Conservation (phyloP, 306 rosid genomes). For the Casuarina equisetifolia region DNA sequence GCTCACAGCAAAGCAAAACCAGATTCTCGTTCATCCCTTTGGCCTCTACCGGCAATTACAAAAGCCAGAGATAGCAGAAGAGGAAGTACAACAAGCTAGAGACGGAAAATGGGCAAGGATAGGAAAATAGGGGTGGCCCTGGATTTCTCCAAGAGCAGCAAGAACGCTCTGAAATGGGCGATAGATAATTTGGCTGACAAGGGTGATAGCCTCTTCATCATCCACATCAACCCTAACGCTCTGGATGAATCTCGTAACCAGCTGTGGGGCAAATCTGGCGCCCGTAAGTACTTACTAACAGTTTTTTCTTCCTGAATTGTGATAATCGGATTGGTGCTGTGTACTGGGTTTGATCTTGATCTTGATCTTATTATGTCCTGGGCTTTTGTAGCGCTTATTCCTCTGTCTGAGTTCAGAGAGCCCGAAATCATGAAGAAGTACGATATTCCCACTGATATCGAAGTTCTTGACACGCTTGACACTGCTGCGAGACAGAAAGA, state of each 20-base stretch:
- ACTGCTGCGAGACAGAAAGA: slow-evolving; percentile 68
- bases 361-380: background rate
- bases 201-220: slow-evolving; percentile 69
- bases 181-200: slow-evolving; percentile 72
- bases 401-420: slow-evolving; percentile 63
- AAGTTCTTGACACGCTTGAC: slow-evolving; percentile 73
- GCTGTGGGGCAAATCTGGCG: slow-evolving; percentile 59
- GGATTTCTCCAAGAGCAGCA: slow-evolving; percentile 83
- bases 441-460: slow-evolving; percentile 52
- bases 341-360: background rate
- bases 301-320: background rate
- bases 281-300: slow-evolving; percentile 49
- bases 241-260: slow-evolving; percentile 44
- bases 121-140: slow-evolving; percentile 77
- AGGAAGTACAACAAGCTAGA: background rate
- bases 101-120: slow-evolving; percentile 64
- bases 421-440: slow-evolving; percentile 51
- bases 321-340: background rate
- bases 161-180: slow-evolving; percentile 83
- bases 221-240: slow-evolving; percentile 51
- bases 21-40: background rate
- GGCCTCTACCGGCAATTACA: background rate
- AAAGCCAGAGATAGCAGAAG: background rate
- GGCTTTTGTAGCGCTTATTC: slow-evolving; percentile 63
- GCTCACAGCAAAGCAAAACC: background rate